phyloP scores from a whole-genome alignment of 2,329 filamentous ascomycete genomes.

The Emydomyces testavorans region DNA sequence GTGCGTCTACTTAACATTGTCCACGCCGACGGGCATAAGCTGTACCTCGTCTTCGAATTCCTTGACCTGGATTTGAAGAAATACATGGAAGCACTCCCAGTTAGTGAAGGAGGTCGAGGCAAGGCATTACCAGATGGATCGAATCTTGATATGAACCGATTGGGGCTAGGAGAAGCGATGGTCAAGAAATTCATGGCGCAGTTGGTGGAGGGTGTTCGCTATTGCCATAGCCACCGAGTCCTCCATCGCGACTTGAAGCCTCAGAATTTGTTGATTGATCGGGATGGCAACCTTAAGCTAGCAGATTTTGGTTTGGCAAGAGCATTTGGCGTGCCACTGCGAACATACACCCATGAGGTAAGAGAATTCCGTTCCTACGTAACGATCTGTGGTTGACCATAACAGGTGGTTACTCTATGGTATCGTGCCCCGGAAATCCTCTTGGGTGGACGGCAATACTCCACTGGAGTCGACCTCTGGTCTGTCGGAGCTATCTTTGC shows the following conservation, averaged over 20 bases:
- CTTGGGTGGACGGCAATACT: slow-evolving; percentile 81
- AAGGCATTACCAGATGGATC: slow-evolving; percentile 74
- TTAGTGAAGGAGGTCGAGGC: slow-evolving; percentile 71
- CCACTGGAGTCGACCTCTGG: slow-evolving; percentile 93
- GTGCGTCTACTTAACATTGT: slow-evolving; percentile 83
- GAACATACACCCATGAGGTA: slow-evolving; percentile 85
- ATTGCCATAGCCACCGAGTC: slow-evolving; percentile 80
- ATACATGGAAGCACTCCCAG: slow-evolving; percentile 85
- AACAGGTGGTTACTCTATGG: slow-evolving; percentile 80
- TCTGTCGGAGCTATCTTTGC: slow-evolving; percentile 89
- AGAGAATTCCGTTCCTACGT: slow-evolving; percentile 6
- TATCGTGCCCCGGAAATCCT: slow-evolving; percentile 86
- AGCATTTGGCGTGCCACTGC: slow-evolving; percentile 79
- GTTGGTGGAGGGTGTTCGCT: slow-evolving; percentile 69
- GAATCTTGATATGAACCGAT: slow-evolving; percentile 48
- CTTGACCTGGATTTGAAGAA: slow-evolving; percentile 88
- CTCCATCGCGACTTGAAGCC: slow-evolving; percentile 97
- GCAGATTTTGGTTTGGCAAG: slow-evolving; percentile 93
- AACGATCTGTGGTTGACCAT: too few species aligned
- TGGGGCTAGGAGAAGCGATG: slow-evolving; percentile 67
- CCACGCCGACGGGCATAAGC: slow-evolving; percentile 85
- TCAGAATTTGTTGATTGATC: slow-evolving; percentile 92
- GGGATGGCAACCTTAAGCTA: slow-evolving; percentile 91
- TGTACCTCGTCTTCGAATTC: slow-evolving; percentile 87
- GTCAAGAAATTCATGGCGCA: slow-evolving; percentile 91